phyloP scores from a whole-genome alignment of 2,329 filamentous ascomycete genomes.

The Dendryphion nanum region DNA sequence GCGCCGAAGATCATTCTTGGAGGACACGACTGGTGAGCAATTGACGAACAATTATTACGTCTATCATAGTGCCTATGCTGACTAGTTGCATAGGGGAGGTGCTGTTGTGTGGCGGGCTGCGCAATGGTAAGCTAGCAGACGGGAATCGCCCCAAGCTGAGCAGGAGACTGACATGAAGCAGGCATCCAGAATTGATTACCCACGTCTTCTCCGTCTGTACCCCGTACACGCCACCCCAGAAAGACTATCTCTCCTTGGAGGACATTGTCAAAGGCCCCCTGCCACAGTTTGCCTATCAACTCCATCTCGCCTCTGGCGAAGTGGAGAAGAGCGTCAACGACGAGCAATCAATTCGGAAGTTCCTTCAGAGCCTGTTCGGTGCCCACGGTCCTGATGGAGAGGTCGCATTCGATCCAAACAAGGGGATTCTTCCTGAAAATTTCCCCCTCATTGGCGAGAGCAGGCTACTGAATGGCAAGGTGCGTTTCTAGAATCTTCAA shows the following conservation, averaged over 20 bases:
- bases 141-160: background rate
- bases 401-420: constrained; percentile 55
- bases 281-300: constrained; percentile 78
- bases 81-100: constrained; percentile 66
- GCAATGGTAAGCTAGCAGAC: constrained; percentile 50
- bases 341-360: constrained; percentile 63
- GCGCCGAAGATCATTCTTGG: constrained; percentile 70
- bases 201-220: constrained; percentile 81
- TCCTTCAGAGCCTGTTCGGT: constrained; percentile 71
- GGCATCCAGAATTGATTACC: constrained; percentile 66
- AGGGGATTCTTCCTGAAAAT: constrained; percentile 65
- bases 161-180: constrained; percentile 2
- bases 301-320: constrained; percentile 71
- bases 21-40: constrained; percentile 74
- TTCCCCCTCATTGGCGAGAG: constrained; percentile 58
- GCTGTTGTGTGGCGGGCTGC: constrained; percentile 71
- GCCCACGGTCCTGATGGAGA: constrained; percentile 59
- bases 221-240: constrained; percentile 62
- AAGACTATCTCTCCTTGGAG: constrained; percentile 56
- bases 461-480: constrained; percentile 61
- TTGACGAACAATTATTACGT: background rate
- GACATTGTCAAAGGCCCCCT: constrained; percentile 57
- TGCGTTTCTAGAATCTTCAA: constrained; percentile 27
- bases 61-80: background rate
- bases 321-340: constrained; percentile 48